Evolutionary conservation across 2,329 filamentous ascomycete genomes (phyloP).

Genomic region (Colletotrichum graminicola): DNA sequence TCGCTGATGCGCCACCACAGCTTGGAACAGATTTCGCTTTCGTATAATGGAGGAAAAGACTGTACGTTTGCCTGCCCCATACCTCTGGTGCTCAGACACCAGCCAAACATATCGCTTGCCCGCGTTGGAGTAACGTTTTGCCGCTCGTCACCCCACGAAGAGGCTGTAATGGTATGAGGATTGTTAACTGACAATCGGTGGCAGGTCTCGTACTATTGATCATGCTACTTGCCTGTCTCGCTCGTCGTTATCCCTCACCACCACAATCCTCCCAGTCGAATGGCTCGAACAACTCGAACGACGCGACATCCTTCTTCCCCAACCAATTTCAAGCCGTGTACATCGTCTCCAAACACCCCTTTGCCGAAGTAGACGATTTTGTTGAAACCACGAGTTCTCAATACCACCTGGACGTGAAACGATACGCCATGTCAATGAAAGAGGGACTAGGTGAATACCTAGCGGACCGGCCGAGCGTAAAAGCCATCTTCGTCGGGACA

Average conservation of each 20-base stretch:
- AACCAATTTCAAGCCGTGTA: slow-evolving; percentile 82
- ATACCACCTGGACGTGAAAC: slow-evolving; percentile 82
- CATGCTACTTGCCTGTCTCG: slow-evolving; percentile 79
- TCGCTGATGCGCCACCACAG: slow-evolving; percentile 56
- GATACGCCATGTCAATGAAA: slow-evolving; percentile 84
- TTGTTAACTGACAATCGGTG: slow-evolving; percentile 3
- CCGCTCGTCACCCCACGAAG: background rate
- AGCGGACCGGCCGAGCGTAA: slow-evolving; percentile 70
- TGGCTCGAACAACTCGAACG: slow-evolving; percentile 30
- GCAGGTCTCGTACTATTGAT: slow-evolving; percentile 83
- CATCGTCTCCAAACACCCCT: slow-evolving; percentile 86
- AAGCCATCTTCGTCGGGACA: slow-evolving; percentile 89
- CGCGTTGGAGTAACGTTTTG: background rate
- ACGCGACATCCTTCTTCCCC: slow-evolving; percentile 53
- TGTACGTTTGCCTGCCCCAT: slow-evolving; percentile 59
- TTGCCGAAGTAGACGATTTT: slow-evolving; percentile 87
- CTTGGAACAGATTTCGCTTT: slow-evolving; percentile 83
- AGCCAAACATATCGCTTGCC: background rate
- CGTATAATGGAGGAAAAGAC: slow-evolving; percentile 98
- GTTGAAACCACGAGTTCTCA: slow-evolving; percentile 73
- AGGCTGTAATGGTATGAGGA: background rate
- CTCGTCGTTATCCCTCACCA: slow-evolving; percentile 51
- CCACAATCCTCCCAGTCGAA: slow-evolving; percentile 43
- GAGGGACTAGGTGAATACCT: slow-evolving; percentile 84
- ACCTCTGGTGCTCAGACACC: too few species aligned